Percentiles rank a stretch among this genome's conserved stretches.
phyloP scores from a whole-genome alignment of 257 asterid genomes.

The Nicotiana obtusifolia region DNA sequence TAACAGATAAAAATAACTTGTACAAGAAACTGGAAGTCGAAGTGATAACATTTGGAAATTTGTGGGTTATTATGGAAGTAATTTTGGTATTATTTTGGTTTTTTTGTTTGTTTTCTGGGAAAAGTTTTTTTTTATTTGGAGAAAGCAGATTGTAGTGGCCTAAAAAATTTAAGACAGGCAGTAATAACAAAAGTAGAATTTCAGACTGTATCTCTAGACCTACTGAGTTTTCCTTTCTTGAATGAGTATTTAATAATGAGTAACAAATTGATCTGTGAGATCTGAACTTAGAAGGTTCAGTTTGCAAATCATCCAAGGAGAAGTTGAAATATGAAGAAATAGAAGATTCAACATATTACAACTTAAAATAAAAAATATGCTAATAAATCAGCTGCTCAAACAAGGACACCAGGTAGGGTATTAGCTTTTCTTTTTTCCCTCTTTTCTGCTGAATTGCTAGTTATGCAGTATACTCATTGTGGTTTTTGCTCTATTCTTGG shows the following conservation, averaged over 20 bases:
- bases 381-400: not conserved
- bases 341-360: not conserved
- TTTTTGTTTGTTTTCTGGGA: too few relatives aligned
- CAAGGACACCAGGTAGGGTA: not conserved
- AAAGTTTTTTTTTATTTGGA: not conserved
- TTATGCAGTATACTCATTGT: not conserved
- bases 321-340: not conserved
- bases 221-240: not conserved
- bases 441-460: not conserved
- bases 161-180: not conserved
- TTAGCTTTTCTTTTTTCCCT: not conserved
- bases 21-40: not conserved
- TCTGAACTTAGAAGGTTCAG: not conserved
- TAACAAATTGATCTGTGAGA: not conserved
- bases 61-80: not conserved
- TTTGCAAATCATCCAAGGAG: not conserved
- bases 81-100: too few relatives aligned
- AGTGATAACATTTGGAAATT: not conserved
- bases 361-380: not conserved
- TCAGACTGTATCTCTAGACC: not conserved
- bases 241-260: not conserved
- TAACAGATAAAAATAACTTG: not conserved
- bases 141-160: not conserved
- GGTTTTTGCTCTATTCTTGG: not conserved
- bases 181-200: not conserved